Evolutionary conservation across 1,139 yeast species (phyloP).

Genomic region (Taiozyma sp.): DNA sequence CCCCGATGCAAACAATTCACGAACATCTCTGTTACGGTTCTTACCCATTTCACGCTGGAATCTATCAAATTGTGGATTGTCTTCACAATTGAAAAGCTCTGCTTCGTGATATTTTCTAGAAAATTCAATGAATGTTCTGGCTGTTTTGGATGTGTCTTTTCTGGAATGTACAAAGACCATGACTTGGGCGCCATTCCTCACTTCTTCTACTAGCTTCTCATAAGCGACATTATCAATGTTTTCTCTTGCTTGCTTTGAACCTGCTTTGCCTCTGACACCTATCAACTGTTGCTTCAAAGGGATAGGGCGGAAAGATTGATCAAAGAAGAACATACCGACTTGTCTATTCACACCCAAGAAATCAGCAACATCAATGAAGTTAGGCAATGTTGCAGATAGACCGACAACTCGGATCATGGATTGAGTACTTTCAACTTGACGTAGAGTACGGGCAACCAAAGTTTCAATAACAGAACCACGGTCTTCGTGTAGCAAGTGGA

Average conservation of each 20-base stretch:
- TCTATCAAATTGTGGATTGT: constrained; percentile 38
- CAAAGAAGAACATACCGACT: constrained; percentile 91
- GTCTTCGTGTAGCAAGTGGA: constrained; percentile 93
- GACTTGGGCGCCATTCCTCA: constrained; percentile 76
- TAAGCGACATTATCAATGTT: constrained; percentile 75
- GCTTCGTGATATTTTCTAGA: constrained; percentile 58
- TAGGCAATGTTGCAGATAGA: constrained; percentile 93
- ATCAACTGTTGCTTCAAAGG: constrained; percentile 85
- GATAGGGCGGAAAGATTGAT: constrained; percentile 89
- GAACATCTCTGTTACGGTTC: constrained; percentile 73
- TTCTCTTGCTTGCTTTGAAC: constrained; percentile 66
- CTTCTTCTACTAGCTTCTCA: constrained; percentile 66
- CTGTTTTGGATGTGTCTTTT: constrained; percentile 85
- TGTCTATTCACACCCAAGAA: constrained; percentile 88
- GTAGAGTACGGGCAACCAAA: constrained; percentile 86
- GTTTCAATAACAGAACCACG: constrained; percentile 98
- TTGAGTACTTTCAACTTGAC: constrained; percentile 93
- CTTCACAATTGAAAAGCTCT: constrained; percentile 58
- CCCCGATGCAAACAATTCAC: constrained; percentile 76
- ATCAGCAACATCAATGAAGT: constrained; percentile 91
- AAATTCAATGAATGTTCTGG: constrained; percentile 65
- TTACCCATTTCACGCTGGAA: constrained; percentile 68
- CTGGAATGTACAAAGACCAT: constrained; percentile 97
- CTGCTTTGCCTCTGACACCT: constrained; percentile 87
- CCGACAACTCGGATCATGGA: constrained; percentile 96